Evolutionary conservation across 768 basidiomycete genomes (phyloP), one percentile per base, ranked within the genome.

Genomic region (Lactarius sanguifluus): DNA sequence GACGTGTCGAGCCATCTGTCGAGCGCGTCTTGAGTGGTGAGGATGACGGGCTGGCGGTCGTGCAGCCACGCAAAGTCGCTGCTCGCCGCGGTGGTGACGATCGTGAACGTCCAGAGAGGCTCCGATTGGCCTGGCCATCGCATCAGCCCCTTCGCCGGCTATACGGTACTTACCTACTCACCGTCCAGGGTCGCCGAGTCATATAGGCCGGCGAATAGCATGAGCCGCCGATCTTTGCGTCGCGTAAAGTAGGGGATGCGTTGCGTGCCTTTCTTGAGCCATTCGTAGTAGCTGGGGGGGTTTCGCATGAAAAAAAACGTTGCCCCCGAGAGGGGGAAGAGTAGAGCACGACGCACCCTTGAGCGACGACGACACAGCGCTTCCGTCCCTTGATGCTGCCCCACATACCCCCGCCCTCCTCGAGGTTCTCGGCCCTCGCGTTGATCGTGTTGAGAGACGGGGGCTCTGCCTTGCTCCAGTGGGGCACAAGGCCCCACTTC

Each of bases 401-500:
- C 96, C 96, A 98, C 83, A 96, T 90, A 0, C 91, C 90, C 5
- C 85, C 83, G 25, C 89, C 84, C 57, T 88, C 85, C 7, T 87
- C 73, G 36, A 98, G 80, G 61, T 87, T 89, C 76, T 98, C 96
- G 2, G 87, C 81, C 23, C 94, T 86, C 0, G 96, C 95, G 70
- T 98, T 98, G 67, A 92, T 96, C 0, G 96, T 97, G 71, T 85
- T 92, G 50, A 94, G 77, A 0, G 81, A 79, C 59, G 83, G 84
- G 68, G 89, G 85, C 69, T 95, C 91, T 62, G 83, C 79, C 73
- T 92, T 92, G 73, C 81, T 85, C 88, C 89, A 95, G 73, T 91
- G 87, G 1, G 92, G 93, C 2, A 94, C 85, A 1, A 96, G 80
- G 8, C 96, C 95, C 95, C 95, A 98, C 65, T 83, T 88, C 92